Conservation (phyloP, 306 rosid species). For the Herpetospermum pedunculosum region DNA sequence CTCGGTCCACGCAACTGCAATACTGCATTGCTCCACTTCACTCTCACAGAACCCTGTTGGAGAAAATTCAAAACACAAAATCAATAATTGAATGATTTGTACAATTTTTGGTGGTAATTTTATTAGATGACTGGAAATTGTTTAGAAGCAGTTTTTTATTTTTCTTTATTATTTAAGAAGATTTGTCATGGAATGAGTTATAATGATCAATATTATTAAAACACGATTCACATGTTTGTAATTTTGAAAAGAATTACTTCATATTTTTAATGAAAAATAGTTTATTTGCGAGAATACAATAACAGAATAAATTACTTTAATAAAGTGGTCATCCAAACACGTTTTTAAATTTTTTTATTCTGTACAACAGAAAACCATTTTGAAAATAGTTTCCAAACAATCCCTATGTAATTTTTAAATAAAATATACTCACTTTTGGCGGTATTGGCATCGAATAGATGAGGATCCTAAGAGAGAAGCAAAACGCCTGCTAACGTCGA, state of each 20-base stretch:
- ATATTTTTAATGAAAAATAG: neutral
- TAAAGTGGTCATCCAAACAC: neutral
- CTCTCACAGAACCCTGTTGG: slow-evolving; percentile 72
- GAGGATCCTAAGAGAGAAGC: neutral
- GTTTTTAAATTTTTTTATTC: neutral
- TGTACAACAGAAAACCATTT: neutral
- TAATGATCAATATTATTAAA: neutral
- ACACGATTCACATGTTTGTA: neutral
- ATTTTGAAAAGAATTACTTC: neutral
- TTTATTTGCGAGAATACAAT: neutral
- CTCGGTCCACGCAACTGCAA: slow-evolving; percentile 75
- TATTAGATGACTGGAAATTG: neutral
- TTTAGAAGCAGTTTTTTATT: neutral
- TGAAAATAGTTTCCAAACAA: neutral
- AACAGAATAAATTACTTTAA: neutral
- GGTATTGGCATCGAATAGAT: neutral
- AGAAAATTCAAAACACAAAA: slow-evolving; percentile 1
- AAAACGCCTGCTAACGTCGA: neutral
- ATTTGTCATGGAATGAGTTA: neutral
- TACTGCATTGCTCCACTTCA: slow-evolving; percentile 53
- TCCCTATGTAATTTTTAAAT: neutral
- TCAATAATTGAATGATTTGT: neutral
- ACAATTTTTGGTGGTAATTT: neutral
- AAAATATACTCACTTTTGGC: neutral
- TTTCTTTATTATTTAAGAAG: neutral